Conservation (phyloP, 116 monocot genomes). For the Iris pallida region DNA sequence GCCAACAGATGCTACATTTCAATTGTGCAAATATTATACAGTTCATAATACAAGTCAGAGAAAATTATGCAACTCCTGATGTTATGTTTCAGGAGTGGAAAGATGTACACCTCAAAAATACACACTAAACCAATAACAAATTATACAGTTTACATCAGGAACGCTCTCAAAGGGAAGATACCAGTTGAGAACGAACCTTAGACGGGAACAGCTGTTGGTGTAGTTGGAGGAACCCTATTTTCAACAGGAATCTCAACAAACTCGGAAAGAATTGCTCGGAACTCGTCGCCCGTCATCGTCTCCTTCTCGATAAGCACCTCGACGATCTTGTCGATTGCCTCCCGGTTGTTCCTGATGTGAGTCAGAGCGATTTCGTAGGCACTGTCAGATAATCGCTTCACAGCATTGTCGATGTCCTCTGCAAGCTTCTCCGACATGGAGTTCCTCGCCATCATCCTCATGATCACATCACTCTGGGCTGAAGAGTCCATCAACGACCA, state of each 20-base stretch:
- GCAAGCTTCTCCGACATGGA: constrained; percentile 91
- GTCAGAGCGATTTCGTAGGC: constrained; percentile 67
- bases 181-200: not conserved
- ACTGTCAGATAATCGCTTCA: constrained; percentile 66
- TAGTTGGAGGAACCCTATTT: constrained; percentile 61
- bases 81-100: too few relatives aligned
- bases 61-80: too few relatives aligned
- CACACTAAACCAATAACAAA: too few relatives aligned
- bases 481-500: constrained; percentile 85
- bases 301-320: constrained; percentile 87
- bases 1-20: too few relatives aligned
- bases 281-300: constrained; percentile 74
- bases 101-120: too few relatives aligned
- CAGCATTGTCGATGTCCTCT: constrained; percentile 74
- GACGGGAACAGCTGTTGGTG: constrained; percentile 39
- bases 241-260: constrained; percentile 73
- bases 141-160: too few relatives aligned
- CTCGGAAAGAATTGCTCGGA: constrained; percentile 76
- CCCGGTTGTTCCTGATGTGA: constrained; percentile 86
- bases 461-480: constrained; percentile 76
- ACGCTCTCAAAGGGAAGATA: too few relatives aligned
- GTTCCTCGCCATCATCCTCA: constrained; percentile 96
- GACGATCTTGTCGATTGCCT: constrained; percentile 86
- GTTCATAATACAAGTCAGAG: too few relatives aligned
- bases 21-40: too few relatives aligned